Evolutionary conservation across 2,329 filamentous ascomycete genomes (phyloP).

Genomic region (Sporothrix pallida): DNA sequence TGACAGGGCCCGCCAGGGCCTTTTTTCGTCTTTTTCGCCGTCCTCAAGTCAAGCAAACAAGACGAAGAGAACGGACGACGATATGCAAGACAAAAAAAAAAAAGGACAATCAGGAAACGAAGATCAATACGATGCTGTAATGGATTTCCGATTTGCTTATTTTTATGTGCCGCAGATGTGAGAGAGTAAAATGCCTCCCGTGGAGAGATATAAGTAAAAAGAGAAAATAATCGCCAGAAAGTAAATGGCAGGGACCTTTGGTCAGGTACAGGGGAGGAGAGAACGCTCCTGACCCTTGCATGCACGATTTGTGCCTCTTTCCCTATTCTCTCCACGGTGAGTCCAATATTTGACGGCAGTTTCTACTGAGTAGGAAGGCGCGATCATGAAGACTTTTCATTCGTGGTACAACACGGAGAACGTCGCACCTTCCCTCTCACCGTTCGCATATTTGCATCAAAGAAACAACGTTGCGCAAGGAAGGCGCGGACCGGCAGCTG

Average conservation of each 20-base stretch:
- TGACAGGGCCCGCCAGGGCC: constrained; percentile 17
- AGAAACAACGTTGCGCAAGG: not conserved
- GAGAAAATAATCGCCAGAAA: not conserved
- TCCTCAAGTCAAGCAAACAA: not conserved
- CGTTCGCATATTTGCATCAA: not conserved
- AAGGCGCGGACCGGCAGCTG: not conserved
- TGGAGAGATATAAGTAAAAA: not conserved
- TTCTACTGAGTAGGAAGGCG: constrained; percentile 11
- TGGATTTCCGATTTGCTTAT: not conserved
- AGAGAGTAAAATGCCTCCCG: not conserved
- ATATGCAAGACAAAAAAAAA: not conserved
- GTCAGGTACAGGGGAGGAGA: constrained; percentile 10
- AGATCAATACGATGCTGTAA: constrained; percentile 25
- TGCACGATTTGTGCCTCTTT: constrained; percentile 20
- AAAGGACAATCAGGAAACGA: not conserved
- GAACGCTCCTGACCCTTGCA: constrained; percentile 24
- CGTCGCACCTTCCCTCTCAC: not conserved
- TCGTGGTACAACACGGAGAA: not conserved
- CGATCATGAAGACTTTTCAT: constrained; percentile 2
- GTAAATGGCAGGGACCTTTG: not conserved
- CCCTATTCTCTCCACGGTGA: constrained; percentile 15
- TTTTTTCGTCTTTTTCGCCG: not conserved
- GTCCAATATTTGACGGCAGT: constrained; percentile 21
- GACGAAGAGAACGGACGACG: not conserved
- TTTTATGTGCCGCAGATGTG: not conserved